Conservation (phyloP, 306 rosid genomes). For the Vigna trinervia region DNA sequence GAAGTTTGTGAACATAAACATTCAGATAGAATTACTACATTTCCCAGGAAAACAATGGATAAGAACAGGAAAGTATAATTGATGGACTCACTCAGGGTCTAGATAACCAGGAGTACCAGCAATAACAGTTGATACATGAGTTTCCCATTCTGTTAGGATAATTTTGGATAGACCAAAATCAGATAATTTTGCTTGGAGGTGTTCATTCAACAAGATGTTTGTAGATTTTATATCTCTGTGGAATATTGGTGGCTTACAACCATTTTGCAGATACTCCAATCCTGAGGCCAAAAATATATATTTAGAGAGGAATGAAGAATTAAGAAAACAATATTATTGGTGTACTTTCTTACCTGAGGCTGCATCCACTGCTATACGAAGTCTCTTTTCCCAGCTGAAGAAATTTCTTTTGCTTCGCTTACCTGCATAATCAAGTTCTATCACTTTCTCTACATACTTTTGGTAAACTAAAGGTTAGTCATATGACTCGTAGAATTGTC, state of each 20-base stretch:
- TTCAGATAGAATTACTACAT: not conserved
- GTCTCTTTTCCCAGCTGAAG: slow-evolving; percentile 55
- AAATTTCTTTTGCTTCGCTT: not conserved
- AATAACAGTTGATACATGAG: slow-evolving; percentile 47
- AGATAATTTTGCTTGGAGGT: slow-evolving; percentile 53
- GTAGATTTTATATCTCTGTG: slow-evolving; percentile 61
- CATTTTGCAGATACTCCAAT: slow-evolving; percentile 53
- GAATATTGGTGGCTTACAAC: slow-evolving; percentile 48
- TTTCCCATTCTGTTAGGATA: slow-evolving; percentile 24
- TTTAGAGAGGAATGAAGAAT: not conserved
- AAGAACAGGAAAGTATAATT: not conserved
- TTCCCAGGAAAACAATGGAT: not conserved
- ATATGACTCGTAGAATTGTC: not conserved
- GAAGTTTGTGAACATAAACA: not conserved
- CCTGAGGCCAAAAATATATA: slow-evolving; percentile 38
- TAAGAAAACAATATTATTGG: not conserved
- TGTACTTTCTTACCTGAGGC: slow-evolving; percentile 47
- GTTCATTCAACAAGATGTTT: slow-evolving; percentile 54
- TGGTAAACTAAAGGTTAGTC: too few species aligned
- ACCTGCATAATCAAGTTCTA: slow-evolving; percentile 12
- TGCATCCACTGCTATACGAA: slow-evolving; percentile 50
- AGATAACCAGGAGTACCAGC: slow-evolving; percentile 54
- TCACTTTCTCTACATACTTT: too few species aligned
- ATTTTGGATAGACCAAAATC: slow-evolving; percentile 56
- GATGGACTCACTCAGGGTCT: slow-evolving; percentile 51